These are phyloP conservation scores for Boletus mariae DNA, from an alignment of 1,284 basidiomycete species.

Conservation along the genomic window DNA sequence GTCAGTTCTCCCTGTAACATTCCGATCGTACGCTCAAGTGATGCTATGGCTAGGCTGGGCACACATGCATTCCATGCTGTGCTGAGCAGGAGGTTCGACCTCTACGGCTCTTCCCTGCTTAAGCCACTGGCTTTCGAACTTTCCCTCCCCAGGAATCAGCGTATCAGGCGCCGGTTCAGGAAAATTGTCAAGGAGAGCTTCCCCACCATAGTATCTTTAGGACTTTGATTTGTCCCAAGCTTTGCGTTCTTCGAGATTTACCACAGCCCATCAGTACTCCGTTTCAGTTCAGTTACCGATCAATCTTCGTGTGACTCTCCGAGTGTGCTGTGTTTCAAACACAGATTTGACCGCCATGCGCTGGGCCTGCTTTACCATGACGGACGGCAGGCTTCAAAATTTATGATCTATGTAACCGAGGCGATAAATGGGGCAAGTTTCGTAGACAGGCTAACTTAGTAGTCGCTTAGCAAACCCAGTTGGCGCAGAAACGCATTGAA, in stretches of 20 bases:
- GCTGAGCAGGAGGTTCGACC: conserved; percentile 51
- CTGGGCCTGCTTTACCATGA: no score
- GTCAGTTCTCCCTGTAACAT: conserved; percentile 40
- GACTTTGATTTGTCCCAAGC: conserved; percentile 14
- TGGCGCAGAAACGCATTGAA: background rate
- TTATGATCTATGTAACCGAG: no score
- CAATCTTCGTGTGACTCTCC: no score
- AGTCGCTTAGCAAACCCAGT: background rate
- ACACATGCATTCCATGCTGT: conserved; percentile 71
- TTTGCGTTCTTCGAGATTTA: no score
- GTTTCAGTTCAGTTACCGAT: no score
- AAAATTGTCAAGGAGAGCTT: conserved; percentile 48
- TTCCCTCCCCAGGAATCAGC: conserved; percentile 40
- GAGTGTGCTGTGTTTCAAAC: no score
- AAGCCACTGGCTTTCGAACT: conserved; percentile 50
- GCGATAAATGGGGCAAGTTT: no score
- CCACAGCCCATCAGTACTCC: no score
- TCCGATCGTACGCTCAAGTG: conserved; percentile 3
- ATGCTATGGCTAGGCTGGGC: conserved; percentile 62
- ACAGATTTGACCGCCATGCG: no score
- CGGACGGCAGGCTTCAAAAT: no score
- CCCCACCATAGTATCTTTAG: conserved; percentile 25
- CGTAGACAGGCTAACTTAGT: no score
- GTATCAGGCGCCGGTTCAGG: conserved; percentile 43
- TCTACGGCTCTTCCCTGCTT: conserved; percentile 46